Conservation (phyloP, 2,329 filamentous ascomycete species). For the Sclerotinia subarctica region DNA sequence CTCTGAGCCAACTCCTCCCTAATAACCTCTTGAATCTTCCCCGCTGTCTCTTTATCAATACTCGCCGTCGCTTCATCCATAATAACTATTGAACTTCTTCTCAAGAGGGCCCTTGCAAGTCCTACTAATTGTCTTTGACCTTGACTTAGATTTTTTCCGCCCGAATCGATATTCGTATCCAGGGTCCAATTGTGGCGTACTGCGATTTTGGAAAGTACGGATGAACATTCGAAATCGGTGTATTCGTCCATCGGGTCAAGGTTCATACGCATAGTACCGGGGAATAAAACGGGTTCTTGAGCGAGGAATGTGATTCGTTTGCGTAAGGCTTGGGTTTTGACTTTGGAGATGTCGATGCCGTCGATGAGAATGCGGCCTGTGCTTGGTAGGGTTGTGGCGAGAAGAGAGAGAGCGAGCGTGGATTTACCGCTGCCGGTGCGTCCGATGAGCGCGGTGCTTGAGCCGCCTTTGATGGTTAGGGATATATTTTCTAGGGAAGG, state of each 20-base stretch:
- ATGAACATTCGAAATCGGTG: conserved; percentile 51
- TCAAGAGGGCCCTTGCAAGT: conserved; percentile 58
- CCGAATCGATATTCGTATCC: conserved; percentile 54
- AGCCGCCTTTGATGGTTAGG: conserved; percentile 73
- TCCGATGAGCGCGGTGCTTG: conserved; percentile 75
- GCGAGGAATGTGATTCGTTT: conserved; percentile 64
- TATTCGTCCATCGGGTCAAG: conserved; percentile 60
- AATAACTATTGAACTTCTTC: conserved; percentile 59
- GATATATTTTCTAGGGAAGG: conserved; percentile 66
- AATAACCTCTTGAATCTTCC: conserved; percentile 52
- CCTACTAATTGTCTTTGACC: conserved; percentile 65
- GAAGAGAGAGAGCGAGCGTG: conserved; percentile 62
- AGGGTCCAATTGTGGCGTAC: conserved; percentile 54
- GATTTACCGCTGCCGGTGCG: conserved; percentile 82
- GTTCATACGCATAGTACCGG: conserved; percentile 58
- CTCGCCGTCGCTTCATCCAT: conserved; percentile 65
- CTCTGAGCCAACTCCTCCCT: conserved; percentile 54
- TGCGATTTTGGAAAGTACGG: conserved; percentile 54
- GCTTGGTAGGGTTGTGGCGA: conserved; percentile 54
- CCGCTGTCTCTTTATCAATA: conserved; percentile 60
- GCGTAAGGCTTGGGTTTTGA: conserved; percentile 57
- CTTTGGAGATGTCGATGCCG: conserved; percentile 56
- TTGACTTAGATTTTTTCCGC: conserved; percentile 60
- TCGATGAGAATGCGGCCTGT: conserved; percentile 58
- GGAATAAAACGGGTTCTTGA: conserved; percentile 64